phyloP scores from a whole-genome alignment of 2,329 filamentous ascomycete genomes.

The Penicillium griseofulvum region DNA sequence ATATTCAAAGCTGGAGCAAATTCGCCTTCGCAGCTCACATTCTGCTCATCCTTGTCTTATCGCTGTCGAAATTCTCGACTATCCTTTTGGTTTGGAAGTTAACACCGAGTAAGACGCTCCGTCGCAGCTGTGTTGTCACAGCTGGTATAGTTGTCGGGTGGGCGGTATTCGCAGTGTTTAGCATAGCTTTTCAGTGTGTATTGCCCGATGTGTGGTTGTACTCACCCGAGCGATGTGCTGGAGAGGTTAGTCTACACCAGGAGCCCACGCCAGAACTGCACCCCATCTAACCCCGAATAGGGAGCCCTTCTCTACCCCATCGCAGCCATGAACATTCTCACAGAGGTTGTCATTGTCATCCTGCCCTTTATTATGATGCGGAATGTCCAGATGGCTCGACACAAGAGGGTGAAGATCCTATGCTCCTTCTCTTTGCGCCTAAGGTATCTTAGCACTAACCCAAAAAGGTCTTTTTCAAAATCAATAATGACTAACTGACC shows the following conservation, averaged over 20 bases:
- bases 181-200: conserved; percentile 25
- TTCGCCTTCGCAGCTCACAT: conserved; percentile 14
- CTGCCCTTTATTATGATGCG: conserved; percentile 25
- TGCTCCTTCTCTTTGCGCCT: conserved; percentile 18
- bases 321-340: conserved; percentile 16
- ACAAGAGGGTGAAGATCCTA: conserved; percentile 22
- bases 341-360: conserved; percentile 17
- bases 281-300: conserved; percentile 4
- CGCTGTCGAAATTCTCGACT: conserved; percentile 16
- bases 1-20: conserved; percentile 10
- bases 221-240: conserved; percentile 16
- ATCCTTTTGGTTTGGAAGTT: conserved; percentile 20
- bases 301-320: conserved; percentile 21
- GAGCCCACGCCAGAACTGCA: background rate
- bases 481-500: background rate
- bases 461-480: background rate
- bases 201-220: conserved; percentile 21
- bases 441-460: conserved; percentile 5
- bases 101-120: conserved; percentile 14
- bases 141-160: conserved; percentile 11
- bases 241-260: conserved; percentile 7
- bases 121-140: conserved; percentile 13
- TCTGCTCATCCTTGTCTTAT: conserved; percentile 11
- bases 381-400: conserved; percentile 21
- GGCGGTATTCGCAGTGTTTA: conserved; percentile 21